Conservation (phyloP, 148 eudicot species). For the Spergularia bocconei region DNA sequence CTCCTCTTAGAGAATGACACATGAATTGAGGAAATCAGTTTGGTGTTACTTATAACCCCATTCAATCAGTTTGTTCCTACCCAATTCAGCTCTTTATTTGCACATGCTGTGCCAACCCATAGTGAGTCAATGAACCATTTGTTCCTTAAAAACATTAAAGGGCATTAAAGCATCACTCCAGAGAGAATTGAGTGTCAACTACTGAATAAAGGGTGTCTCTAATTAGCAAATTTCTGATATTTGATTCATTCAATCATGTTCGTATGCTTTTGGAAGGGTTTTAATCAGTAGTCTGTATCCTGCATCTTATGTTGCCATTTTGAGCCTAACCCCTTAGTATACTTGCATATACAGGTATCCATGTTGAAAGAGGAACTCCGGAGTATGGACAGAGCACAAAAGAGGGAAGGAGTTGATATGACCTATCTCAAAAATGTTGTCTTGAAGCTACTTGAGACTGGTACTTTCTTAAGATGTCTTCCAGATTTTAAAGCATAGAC, state of each 20-base stretch:
- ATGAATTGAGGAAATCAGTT: conserved; percentile 6
- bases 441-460: conserved; percentile 96
- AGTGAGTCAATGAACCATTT: not conserved
- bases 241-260: not conserved
- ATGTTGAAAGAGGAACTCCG: conserved; percentile 95
- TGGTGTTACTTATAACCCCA: not conserved
- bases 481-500: conserved; percentile 4
- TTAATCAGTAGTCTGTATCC: not conserved
- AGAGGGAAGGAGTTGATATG: conserved; percentile 97
- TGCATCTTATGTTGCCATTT: not conserved
- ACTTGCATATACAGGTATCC: conserved; percentile 56
- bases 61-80: not conserved
- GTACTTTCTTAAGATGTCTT: conserved; percentile 34
- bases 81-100: not conserved
- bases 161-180: not conserved
- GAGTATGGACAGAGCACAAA: conserved; percentile 81
- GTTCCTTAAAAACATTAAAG: not conserved
- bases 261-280: not conserved
- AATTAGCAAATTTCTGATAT: not conserved
- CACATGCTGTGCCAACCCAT: not conserved
- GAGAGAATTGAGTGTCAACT: not conserved
- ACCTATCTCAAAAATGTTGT: conserved; percentile 95
- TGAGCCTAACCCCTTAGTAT: conserved; percentile 7
- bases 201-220: not conserved
- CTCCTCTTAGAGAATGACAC: not conserved